Conservation (phyloP, 2,329 filamentous ascomycete genomes). For the Penicillium sp. region DNA sequence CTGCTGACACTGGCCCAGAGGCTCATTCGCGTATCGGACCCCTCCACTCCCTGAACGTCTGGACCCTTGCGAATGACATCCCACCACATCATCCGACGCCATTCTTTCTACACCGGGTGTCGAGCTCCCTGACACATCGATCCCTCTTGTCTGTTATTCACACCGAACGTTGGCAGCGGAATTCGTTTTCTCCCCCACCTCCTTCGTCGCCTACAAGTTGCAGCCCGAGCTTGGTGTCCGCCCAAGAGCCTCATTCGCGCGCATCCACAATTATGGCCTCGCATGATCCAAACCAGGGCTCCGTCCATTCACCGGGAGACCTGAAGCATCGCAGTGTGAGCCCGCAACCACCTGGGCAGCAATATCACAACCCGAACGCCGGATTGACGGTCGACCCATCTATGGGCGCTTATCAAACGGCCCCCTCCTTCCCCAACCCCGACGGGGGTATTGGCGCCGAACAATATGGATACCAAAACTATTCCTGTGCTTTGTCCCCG, state of each 20-base stretch:
- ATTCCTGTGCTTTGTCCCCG: conserved; percentile 33
- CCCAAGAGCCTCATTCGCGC: conserved; percentile 16
- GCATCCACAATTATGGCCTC: conserved; percentile 31
- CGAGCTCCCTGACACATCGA: conserved; percentile 6
- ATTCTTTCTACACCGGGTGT: conserved; percentile 5
- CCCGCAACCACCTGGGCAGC: conserved; percentile 44
- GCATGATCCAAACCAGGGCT: conserved; percentile 33
- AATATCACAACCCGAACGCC: conserved; percentile 36
- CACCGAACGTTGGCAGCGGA: background rate
- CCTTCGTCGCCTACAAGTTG: background rate
- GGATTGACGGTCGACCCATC: conserved; percentile 41
- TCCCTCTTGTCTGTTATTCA: background rate
- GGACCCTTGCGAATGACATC: conserved; percentile 21
- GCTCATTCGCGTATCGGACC: background rate
- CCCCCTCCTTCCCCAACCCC: conserved; percentile 34
- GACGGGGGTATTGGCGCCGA: conserved; percentile 32
- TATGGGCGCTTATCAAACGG: conserved; percentile 35
- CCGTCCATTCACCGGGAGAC: conserved; percentile 39
- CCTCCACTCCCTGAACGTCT: background rate
- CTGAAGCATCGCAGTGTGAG: conserved; percentile 45
- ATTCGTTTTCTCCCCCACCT: background rate
- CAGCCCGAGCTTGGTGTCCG: background rate
- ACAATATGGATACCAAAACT: conserved; percentile 39
- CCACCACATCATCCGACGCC: conserved; percentile 3
- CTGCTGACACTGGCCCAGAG: conserved; percentile 9